A percentile compares a stretch with the other conserved stretches of the same genome.
These are phyloP conservation scores for Brasenia schreberi DNA, from an alignment of 164 flowering plant species.

Conservation along the genomic window DNA sequence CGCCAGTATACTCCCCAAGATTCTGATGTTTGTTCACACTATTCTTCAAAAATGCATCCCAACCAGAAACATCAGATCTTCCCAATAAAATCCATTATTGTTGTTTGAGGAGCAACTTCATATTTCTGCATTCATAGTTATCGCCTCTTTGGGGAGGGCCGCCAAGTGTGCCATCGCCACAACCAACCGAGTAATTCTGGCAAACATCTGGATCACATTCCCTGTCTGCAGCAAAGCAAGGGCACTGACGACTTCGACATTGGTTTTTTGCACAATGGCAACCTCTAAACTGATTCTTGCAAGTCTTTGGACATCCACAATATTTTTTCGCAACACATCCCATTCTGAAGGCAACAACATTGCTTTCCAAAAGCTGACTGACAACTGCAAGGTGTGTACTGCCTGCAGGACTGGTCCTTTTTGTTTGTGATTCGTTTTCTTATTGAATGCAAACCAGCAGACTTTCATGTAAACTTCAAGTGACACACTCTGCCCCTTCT, in stretches of 20 bases:
- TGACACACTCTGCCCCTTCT: constrained; percentile 95
- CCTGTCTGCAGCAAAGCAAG: constrained; percentile 97
- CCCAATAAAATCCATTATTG: constrained; percentile 97
- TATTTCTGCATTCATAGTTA: constrained; percentile 92
- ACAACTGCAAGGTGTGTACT: constrained; percentile 90
- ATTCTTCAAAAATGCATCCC: constrained; percentile 99
- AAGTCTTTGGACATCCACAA: constrained; percentile 97
- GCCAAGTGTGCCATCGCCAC: constrained; percentile 97
- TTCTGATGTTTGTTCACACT: constrained; percentile 84
- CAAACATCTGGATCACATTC: constrained; percentile 99
- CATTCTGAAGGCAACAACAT: constrained; percentile 72
- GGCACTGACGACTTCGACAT: constrained; percentile 98
- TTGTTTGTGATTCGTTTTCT: constrained; percentile 85
- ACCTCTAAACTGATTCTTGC: constrained; percentile 96
- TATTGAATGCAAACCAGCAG: constrained; percentile 87
- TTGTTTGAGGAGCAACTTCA: constrained; percentile 98
- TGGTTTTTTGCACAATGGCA: constrained; percentile 99
- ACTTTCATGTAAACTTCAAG: constrained; percentile 88
- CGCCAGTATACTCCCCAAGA: constrained; percentile 98
- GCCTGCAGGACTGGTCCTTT: constrained; percentile 94
- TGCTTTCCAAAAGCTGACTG: constrained; percentile 86
- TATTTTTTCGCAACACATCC: constrained; percentile 97
- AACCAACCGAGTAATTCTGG: constrained; percentile 97
- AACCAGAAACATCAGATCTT: constrained; percentile 93
- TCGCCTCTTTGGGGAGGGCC: constrained; percentile 84